Percentiles rank a stretch among this genome's conserved stretches.
phyloP scores from a whole-genome alignment of 768 basidiomycete genomes.

The Austroboletus festivus region DNA sequence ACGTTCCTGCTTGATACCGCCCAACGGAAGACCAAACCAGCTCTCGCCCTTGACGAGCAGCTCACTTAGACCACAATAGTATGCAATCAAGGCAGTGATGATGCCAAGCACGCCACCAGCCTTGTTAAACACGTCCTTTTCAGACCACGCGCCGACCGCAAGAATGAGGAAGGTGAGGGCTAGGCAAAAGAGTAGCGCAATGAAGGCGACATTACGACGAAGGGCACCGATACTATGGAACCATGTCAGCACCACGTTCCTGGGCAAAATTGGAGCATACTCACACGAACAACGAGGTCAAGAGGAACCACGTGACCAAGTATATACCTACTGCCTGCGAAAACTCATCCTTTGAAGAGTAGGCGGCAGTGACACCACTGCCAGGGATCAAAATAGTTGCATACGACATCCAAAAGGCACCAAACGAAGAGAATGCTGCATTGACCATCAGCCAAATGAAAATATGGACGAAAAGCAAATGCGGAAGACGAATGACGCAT shows the following conservation, averaged over 20 bases:
- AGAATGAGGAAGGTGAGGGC: slow-evolving; percentile 51
- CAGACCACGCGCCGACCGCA: slow-evolving; percentile 37
- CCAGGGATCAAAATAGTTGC: slow-evolving; percentile 70
- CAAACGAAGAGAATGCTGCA: slow-evolving; percentile 76
- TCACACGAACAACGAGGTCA: slow-evolving; percentile 69
- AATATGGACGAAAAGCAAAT: background rate
- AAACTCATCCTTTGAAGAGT: slow-evolving; percentile 38
- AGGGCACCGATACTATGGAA: slow-evolving; percentile 43
- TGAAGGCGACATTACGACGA: slow-evolving; percentile 47
- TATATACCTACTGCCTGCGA: slow-evolving; percentile 68
- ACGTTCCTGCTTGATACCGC: slow-evolving; percentile 17
- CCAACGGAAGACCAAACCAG: slow-evolving; percentile 42
- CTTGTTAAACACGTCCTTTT: slow-evolving; percentile 22
- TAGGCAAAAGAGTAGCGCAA: slow-evolving; percentile 51
- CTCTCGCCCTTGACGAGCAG: slow-evolving; percentile 37
- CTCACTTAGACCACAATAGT: slow-evolving; percentile 43
- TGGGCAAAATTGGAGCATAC: slow-evolving; percentile 11
- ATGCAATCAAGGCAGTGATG: slow-evolving; percentile 45
- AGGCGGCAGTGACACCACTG: slow-evolving; percentile 59
- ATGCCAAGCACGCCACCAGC: slow-evolving; percentile 47
- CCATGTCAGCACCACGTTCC: background rate
- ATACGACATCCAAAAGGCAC: slow-evolving; percentile 87
- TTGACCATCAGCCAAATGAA: background rate
- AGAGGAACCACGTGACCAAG: slow-evolving; percentile 68
- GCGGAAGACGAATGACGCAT: background rate